Evolutionary conservation across 352 stramenopile genomes (phyloP).

Genomic region (Phytophthora megakarya): DNA sequence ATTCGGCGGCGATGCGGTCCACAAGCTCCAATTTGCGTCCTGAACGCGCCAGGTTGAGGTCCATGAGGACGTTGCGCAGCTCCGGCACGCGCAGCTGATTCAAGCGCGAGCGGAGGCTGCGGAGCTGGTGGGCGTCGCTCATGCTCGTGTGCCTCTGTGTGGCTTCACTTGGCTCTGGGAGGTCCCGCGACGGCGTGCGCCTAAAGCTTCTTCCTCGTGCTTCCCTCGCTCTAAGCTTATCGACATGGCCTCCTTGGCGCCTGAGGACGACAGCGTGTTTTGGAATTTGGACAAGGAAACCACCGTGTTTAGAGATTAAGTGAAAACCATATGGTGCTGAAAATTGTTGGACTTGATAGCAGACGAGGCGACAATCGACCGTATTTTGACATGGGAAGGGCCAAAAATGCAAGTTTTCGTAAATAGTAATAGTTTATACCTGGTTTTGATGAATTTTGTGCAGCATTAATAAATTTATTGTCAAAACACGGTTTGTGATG

Average conservation of each 20-base stretch:
- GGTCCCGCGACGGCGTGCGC: neutral
- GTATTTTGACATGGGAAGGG: neutral
- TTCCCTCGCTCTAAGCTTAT: slow-evolving; percentile 14
- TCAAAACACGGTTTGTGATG: no score
- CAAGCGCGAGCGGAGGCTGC: slow-evolving; percentile 53
- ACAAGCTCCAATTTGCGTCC: slow-evolving; percentile 83
- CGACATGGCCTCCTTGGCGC: slow-evolving; percentile 18
- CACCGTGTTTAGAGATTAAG: neutral
- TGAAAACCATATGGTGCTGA: no score
- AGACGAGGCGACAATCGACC: neutral
- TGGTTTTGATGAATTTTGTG: no score
- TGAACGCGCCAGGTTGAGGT: slow-evolving; percentile 70
- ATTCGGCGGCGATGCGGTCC: slow-evolving; percentile 64
- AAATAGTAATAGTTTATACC: no score
- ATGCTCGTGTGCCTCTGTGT: slow-evolving; percentile 18
- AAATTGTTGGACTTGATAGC: no score
- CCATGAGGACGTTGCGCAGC: slow-evolving; percentile 71
- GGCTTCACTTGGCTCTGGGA: neutral
- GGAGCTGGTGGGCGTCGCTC: slow-evolving; percentile 33
- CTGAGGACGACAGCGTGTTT: slow-evolving; percentile 13
- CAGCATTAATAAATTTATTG: no score
- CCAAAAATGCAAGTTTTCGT: no score
- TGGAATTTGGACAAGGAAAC: slow-evolving; percentile 16
- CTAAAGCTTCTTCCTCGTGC: slow-evolving; percentile 25
- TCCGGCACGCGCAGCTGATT: slow-evolving; percentile 72